Conservation (phyloP, 202 grass and related monocot species). For the Panicum virgatum region DNA sequence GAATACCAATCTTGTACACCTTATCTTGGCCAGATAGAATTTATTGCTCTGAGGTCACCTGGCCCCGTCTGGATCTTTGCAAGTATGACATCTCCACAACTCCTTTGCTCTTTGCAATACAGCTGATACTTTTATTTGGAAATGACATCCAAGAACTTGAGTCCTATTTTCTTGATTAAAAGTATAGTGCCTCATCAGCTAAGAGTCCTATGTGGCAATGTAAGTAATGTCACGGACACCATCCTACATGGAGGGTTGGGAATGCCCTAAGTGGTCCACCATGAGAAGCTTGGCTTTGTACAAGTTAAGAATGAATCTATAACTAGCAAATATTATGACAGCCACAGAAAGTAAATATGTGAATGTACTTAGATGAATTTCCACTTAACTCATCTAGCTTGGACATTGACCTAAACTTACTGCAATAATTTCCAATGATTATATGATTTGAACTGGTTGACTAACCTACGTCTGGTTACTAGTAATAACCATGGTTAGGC, state of each 20-base stretch:
- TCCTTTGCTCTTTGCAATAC: conserved; percentile 10
- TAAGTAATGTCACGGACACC: no score
- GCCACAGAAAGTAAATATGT: neutral
- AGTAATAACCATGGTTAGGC: conserved; percentile 15
- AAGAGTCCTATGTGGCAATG: no score
- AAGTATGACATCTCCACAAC: conserved; percentile 53
- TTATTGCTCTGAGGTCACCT: conserved; percentile 86
- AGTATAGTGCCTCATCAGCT: no score
- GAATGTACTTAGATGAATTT: no score
- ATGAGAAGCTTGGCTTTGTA: no score
- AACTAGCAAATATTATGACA: neutral
- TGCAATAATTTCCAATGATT: neutral
- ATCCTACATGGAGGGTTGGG: no score
- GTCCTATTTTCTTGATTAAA: conserved; percentile 16
- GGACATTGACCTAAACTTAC: neutral
- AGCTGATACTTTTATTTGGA: conserved; percentile 5
- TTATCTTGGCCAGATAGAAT: conserved; percentile 98
- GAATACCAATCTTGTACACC: conserved; percentile 92
- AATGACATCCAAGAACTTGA: neutral
- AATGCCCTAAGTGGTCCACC: no score
- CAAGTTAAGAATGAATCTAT: conserved; percentile 11
- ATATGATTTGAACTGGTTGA: neutral
- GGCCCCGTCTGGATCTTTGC: conserved; percentile 98
- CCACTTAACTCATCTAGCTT: neutral
- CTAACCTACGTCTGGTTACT: neutral